phyloP scores from a whole-genome alignment of 441 rosid genomes.

The Populus hybrid region DNA sequence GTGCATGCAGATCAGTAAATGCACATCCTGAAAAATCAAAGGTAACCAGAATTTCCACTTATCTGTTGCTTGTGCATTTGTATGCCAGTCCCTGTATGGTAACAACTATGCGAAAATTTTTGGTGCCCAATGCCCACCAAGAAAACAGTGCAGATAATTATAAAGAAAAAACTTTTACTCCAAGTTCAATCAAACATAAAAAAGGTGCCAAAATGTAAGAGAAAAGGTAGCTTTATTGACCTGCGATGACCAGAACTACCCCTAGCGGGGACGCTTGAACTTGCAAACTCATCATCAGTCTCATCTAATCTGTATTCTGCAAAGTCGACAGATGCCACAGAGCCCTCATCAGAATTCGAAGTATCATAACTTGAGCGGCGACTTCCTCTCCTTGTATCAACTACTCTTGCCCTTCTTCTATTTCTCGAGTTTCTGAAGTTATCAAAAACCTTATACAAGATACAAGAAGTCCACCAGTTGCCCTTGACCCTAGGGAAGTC shows the following conservation, averaged over 20 bases:
- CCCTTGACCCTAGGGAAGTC: slow-evolving; percentile 74
- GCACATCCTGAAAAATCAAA: background rate
- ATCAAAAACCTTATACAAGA: slow-evolving; percentile 80
- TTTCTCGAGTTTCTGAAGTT: slow-evolving; percentile 85
- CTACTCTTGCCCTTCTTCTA: slow-evolving; percentile 77
- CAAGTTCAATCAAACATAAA: background rate
- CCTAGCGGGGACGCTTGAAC: slow-evolving; percentile 48
- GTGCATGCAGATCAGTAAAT: background rate
- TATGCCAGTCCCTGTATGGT: background rate
- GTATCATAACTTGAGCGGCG: slow-evolving; percentile 61
- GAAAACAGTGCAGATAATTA: background rate
- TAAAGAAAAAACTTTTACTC: background rate
- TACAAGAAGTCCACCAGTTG: slow-evolving; percentile 98
- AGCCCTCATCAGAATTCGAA: slow-evolving; percentile 91
- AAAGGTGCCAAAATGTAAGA: background rate
- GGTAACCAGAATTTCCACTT: background rate
- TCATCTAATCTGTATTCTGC: slow-evolving; percentile 83
- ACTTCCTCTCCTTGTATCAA: slow-evolving; percentile 70
- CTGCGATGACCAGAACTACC: slow-evolving; percentile 67
- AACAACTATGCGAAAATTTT: background rate
- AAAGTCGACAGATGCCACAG: slow-evolving; percentile 75
- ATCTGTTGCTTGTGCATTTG: background rate
- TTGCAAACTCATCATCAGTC: slow-evolving; percentile 70
- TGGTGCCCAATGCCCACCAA: background rate
- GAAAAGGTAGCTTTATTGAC: slow-evolving; percentile 36